Evolutionary conservation across 352 stramenopile genomes (phyloP), one percentile per base, ranked within the genome.

Genomic region (Pythium pyrilobum): DNA sequence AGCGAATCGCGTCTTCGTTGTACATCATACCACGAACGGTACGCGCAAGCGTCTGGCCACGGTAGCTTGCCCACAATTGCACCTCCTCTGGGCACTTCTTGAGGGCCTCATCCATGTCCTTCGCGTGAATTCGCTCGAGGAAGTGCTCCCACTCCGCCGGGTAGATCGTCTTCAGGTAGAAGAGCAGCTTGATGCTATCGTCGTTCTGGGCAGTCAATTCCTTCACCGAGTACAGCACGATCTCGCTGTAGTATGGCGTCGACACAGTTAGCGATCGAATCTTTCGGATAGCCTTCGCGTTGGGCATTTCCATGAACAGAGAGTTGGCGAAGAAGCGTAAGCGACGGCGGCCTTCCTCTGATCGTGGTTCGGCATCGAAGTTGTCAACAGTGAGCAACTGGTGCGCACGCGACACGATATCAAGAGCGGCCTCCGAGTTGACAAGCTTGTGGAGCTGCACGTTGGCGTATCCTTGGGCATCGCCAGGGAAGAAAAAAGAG

Each of bases 171-270:
- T 91, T 81, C 51, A 96, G 61, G 56, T 99, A 99, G 32, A 98
- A 95, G 56, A 99, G 64, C 16, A 97, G 88, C 32, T 96, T 98
- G 38, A 99, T 95, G 52, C 94, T 95, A 66, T 93, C 83, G 27
- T 91, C 83, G 40, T 93, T 93, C 50, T 90, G 72, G 0, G 71
- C 53, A 0, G 83, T 93, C 48, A 93, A 47, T 21, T 93, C 83
- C 62, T 93, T 91, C 42, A 93, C 73, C 53, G 83, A 93, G 67
- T 92, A 93, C 68, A 93, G 34, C 24, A 93, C 83, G 36, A 93
- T 93, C 79, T 93, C 83, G 48, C 75, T 92, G 69, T 91, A 93
- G 65, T 93, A 93, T 46, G 86, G 83, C n/a, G 83, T 93, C 9
- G 83, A 86, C 1, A 93, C 67, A 0, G 77, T 90, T n/a, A 93